Conservation (phyloP, 1,284 basidiomycete genomes). For the Puccinia brachypodii region DNA sequence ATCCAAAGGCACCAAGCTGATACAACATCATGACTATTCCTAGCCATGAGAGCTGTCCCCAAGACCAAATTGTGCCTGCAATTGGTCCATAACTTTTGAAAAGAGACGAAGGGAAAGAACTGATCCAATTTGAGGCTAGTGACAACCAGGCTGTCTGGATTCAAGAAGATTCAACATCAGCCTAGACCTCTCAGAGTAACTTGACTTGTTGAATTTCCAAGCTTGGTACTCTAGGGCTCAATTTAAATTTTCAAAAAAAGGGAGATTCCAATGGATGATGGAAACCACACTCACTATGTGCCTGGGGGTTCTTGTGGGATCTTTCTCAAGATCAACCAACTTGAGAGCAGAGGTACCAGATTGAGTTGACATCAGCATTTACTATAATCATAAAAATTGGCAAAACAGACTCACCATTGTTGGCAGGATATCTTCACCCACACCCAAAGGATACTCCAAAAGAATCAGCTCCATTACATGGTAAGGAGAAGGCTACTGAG, state of each 20-base stretch:
- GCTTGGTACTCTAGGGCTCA: no score
- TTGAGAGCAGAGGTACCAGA: background rate
- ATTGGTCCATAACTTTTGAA: constrained; percentile 22
- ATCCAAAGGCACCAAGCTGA: constrained; percentile 32
- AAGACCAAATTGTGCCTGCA: constrained; percentile 40
- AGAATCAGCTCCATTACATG: background rate
- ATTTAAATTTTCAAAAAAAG: no score
- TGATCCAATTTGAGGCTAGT: constrained; percentile 36
- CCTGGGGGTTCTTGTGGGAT: constrained; percentile 38
- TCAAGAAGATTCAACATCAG: background rate
- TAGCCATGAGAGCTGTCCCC: constrained; percentile 42
- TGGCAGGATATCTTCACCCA: constrained; percentile 31
- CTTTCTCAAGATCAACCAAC: constrained; percentile 39
- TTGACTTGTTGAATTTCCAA: background rate
- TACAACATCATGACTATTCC: constrained; percentile 32
- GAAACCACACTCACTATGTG: constrained; percentile 18
- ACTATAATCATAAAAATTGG: background rate
- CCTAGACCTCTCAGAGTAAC: background rate
- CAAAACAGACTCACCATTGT: constrained; percentile 33
- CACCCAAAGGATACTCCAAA: background rate
- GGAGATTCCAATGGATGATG: background rate
- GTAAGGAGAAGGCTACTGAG: background rate
- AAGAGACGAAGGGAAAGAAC: constrained; percentile 39
- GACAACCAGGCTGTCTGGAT: constrained; percentile 36
- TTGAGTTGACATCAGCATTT: background rate